phyloP scores from a whole-genome alignment of 805 yeast genomes.

The Myxozyma sirexii region DNA sequence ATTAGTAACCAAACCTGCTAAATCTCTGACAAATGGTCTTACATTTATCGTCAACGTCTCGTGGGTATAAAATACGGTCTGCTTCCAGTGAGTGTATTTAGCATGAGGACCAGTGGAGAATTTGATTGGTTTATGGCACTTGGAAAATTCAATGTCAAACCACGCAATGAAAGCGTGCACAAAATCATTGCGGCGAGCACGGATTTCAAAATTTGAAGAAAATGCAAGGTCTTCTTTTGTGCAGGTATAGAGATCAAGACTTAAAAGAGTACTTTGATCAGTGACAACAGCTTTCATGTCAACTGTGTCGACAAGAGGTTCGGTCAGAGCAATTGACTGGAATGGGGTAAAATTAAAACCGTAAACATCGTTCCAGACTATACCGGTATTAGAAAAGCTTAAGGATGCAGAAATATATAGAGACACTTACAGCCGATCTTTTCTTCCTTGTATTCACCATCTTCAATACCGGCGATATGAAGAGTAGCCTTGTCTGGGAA shows the following conservation, averaged over 20 bases:
- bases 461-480: constrained; percentile 84
- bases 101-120: constrained; percentile 96
- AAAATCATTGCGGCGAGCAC: constrained; percentile 74
- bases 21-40: background rate
- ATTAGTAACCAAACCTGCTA: background rate
- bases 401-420: background rate
- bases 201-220: constrained; percentile 65
- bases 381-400: background rate
- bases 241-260: constrained; percentile 88
- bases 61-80: constrained; percentile 87
- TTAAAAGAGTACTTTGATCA: constrained; percentile 68
- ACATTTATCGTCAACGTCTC: constrained; percentile 60
- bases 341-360: constrained; percentile 95
- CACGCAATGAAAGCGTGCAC: constrained; percentile 90
- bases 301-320: constrained; percentile 96
- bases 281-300: constrained; percentile 76
- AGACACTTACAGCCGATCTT: constrained; percentile 58
- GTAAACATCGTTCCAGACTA: constrained; percentile 82
- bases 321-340: constrained; percentile 80
- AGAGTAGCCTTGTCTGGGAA: constrained; percentile 78
- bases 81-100: constrained; percentile 98
- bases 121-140: constrained; percentile 53
- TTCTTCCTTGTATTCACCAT: constrained; percentile 79
- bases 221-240: constrained; percentile 80
- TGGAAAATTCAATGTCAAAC: constrained; percentile 90